Conservation (phyloP, 2,329 filamentous ascomycete species). For the Elsinoe necatrix region DNA sequence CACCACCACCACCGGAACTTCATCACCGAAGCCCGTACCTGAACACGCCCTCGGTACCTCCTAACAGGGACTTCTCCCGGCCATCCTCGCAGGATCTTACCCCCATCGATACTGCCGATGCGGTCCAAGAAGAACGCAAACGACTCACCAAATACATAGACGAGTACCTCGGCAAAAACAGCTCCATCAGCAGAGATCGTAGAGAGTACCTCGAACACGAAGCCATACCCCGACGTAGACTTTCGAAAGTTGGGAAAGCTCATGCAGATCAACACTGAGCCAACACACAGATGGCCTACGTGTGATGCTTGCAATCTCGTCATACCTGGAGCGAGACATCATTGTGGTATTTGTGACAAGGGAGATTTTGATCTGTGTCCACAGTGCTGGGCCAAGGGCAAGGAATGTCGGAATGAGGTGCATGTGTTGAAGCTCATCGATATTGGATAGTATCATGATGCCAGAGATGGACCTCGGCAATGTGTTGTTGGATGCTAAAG, state of each 20-base stretch:
- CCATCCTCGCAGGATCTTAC: not conserved
- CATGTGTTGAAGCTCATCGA: not conserved
- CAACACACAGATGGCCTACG: not conserved
- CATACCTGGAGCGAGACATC: not conserved
- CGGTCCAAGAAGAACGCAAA: not conserved
- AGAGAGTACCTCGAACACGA: not conserved
- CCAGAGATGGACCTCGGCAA: not conserved
- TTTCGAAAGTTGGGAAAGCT: not conserved
- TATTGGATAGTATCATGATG: not conserved
- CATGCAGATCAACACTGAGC: not conserved
- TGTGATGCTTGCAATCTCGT: not conserved
- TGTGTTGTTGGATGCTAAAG: not conserved
- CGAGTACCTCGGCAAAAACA: not conserved
- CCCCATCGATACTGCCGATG: not conserved
- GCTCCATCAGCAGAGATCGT: not conserved
- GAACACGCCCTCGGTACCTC: not conserved
- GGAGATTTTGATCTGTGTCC: not conserved
- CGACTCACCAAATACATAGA: not conserved
- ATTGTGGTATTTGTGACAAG: not conserved
- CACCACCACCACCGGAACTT: not conserved
- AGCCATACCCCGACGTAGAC: not conserved
- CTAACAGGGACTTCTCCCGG: not conserved
- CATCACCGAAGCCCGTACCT: not conserved
- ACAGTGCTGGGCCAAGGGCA: not conserved
- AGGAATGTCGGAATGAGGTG: not conserved